These are phyloP conservation scores for Juglanconis oblonga DNA, from an alignment of 2,329 filamentous ascomycete species.

Conservation along the genomic window DNA sequence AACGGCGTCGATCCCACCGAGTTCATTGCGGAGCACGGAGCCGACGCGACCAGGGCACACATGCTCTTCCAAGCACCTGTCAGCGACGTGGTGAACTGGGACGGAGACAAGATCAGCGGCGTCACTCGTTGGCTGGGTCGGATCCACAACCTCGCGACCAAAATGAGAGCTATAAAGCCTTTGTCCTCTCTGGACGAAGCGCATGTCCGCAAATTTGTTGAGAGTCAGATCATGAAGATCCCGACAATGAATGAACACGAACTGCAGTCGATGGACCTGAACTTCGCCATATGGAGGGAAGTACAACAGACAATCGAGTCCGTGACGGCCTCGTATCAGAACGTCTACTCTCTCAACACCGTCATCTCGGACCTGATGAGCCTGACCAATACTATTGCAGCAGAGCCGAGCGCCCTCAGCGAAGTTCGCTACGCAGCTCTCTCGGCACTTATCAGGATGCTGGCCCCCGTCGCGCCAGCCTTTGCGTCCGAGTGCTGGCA, in stretches of 20 bases:
- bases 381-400: slow-evolving; percentile 67
- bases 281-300: slow-evolving; percentile 57
- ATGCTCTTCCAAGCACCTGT: slow-evolving; percentile 88
- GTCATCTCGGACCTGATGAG: slow-evolving; percentile 79
- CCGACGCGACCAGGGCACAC: slow-evolving; percentile 80
- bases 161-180: slow-evolving; percentile 21
- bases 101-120: slow-evolving; percentile 76
- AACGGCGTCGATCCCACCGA: slow-evolving; percentile 81
- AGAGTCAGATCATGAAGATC: slow-evolving; percentile 22
- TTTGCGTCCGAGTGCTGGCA: slow-evolving; percentile 81
- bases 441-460: slow-evolving; percentile 62
- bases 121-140: slow-evolving; percentile 77
- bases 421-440: slow-evolving; percentile 48
- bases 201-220: neutral
- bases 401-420: slow-evolving; percentile 38
- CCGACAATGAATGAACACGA: slow-evolving; percentile 30
- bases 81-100: slow-evolving; percentile 82
- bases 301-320: slow-evolving; percentile 66
- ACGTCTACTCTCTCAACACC: slow-evolving; percentile 77
- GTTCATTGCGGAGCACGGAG: slow-evolving; percentile 72
- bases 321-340: slow-evolving; percentile 66
- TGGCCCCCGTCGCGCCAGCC: slow-evolving; percentile 77
- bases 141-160: slow-evolving; percentile 56
- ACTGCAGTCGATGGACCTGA: slow-evolving; percentile 41
- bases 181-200: slow-evolving; percentile 19